A percentile compares a stretch with the other conserved stretches of the same genome.
phyloP scores from a whole-genome alignment of 495 filamentous ascomycete genomes.

The Tuber brumale region DNA sequence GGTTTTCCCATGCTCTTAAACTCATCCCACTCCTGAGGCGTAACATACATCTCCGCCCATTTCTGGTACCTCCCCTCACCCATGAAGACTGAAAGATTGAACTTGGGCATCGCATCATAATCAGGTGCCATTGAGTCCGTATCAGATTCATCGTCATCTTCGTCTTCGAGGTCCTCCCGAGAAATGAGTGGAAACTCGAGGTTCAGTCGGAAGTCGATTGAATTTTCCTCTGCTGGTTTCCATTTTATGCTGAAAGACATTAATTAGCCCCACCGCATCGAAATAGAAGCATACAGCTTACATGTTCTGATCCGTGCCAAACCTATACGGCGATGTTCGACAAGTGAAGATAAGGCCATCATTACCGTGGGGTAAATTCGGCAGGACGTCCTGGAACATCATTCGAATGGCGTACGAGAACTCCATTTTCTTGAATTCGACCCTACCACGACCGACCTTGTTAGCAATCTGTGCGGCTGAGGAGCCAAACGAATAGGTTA shows the following conservation, averaged over 20 bases:
- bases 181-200: conserved; percentile 68
- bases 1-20: conserved; percentile 63
- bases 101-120: conserved; percentile 54
- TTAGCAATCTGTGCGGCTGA: conserved; percentile 13
- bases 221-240: conserved; percentile 90
- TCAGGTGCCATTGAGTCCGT: conserved; percentile 42
- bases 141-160: conserved; percentile 16
- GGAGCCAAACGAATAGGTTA: background rate
- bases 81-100: conserved; percentile 55
- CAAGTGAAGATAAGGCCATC: conserved; percentile 97
- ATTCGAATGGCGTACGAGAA: conserved; percentile 79
- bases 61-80: conserved; percentile 52
- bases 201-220: conserved; percentile 76
- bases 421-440: conserved; percentile 81
- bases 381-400: conserved; percentile 83
- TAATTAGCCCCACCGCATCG: background rate
- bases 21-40: conserved; percentile 72
- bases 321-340: conserved; percentile 71
- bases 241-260: conserved; percentile 82
- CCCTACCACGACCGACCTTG: conserved; percentile 38
- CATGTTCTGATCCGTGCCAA: conserved; percentile 64
- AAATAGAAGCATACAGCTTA: conserved; percentile 3
- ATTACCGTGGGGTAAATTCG: conserved; percentile 78
- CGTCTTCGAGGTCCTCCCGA: conserved; percentile 52
- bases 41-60: conserved; percentile 62